Base-by-base conservation (phyloP, 768 basidiomycete species). In the Russula abietina region DNA sequence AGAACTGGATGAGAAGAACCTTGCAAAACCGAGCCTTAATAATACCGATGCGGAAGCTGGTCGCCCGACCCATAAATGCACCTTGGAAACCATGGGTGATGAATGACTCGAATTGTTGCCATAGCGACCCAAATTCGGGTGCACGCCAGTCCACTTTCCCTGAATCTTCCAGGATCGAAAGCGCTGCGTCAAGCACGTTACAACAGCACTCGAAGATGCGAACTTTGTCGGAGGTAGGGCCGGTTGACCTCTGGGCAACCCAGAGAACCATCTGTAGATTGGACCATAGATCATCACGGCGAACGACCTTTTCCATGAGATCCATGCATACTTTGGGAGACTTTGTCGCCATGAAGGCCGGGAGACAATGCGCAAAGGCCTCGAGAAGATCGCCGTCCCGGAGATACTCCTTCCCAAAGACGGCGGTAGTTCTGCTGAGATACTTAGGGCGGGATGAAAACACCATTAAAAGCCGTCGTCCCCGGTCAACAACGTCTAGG, bases 81-180 rank as follows among this genome's bases (percentile, higher is more conserved):
- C 62, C 62, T 4, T 39, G 56, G 14, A 58, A 63, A 16, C 33
- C 48, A 38, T 41, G 22, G 1, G 51, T 9, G n/a, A 54, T 49
- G 12, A 63, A 54, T 14, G 26, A 81, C 69, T 33, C 33, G 33
- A 33, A 33, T 1, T 11, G 33, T 11, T 33, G 33, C 19, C 17
- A 17, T 22, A 63, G 56, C 14, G 57, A 48, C n/a, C 57, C 62
- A 19, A 58, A 63, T 48, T 63, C 57, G 22, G 62, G 62, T 38
- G 32, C 51, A 0, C 51, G 43, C 62, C 62, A 63, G 57, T 58
- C 62, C n/a, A 59, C 57, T 2, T 30, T 45, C 22, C 10, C 16
- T 22, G 62, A 63, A 22, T 26, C 24, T 38, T 53, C 62, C 2
- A 63, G 52, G 16, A 28, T 19, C 7, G 38, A 32, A 4, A 58